Evolutionary conservation across 768 basidiomycete species (phyloP).

Genomic region (Boletus eberwhitei): DNA sequence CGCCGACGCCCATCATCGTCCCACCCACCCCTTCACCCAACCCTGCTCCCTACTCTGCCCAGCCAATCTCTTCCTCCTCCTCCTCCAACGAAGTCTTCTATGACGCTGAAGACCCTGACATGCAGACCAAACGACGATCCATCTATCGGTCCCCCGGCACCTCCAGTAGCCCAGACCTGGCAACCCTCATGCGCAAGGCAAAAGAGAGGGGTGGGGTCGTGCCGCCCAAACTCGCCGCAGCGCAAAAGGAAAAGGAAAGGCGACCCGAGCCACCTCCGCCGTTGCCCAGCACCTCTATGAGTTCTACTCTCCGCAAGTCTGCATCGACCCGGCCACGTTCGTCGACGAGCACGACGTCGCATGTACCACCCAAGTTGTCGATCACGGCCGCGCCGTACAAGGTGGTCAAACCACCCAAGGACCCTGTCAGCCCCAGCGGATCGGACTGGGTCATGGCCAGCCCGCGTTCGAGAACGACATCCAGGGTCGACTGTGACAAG

Average conservation of each 20-base stretch:
- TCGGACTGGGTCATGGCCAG: conserved; percentile 50
- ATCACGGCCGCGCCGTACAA: conserved; percentile 31
- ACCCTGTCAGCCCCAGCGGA: conserved; percentile 33
- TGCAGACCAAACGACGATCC: conserved; percentile 73
- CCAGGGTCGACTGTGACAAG: conserved; percentile 47
- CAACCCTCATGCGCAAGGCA: conserved; percentile 80
- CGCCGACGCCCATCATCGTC: no score
- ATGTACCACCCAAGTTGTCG: conserved; percentile 34
- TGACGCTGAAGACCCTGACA: conserved; percentile 65
- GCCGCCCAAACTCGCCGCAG: conserved; percentile 28
- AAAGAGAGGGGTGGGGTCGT: conserved; percentile 60
- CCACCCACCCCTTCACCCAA: no score
- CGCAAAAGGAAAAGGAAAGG: conserved; percentile 32
- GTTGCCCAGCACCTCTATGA: conserved; percentile 31
- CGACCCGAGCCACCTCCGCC: conserved; percentile 44
- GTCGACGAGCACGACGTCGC: conserved; percentile 36
- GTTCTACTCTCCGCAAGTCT: conserved; percentile 27
- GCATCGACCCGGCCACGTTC: conserved; percentile 38
- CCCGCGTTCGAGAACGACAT: conserved; percentile 40
- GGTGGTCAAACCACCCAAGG: conserved; percentile 22
- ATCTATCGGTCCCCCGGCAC: conserved; percentile 88
- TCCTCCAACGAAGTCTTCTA: conserved; percentile 58
- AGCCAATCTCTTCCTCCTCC: conserved; percentile 40
- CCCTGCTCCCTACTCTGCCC: conserved; percentile 33
- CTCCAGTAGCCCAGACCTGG: conserved; percentile 88